These are phyloP conservation scores for Stenogyne calaminthoides DNA, from an alignment of 305 asterid species.

Conservation along the genomic window DNA sequence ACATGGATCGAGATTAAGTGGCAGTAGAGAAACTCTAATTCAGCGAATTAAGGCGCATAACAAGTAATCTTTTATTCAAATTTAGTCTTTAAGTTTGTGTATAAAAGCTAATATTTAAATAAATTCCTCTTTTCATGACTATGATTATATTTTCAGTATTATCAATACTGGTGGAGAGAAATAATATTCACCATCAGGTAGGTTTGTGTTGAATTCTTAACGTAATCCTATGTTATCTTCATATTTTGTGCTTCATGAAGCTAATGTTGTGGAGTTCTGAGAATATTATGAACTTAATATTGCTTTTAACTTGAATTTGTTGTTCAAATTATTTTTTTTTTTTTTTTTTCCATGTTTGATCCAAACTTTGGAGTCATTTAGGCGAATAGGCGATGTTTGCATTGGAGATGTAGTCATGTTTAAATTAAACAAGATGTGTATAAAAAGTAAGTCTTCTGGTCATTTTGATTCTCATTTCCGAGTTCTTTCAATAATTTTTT, in stretches of 20 bases:
- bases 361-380: too few species aligned
- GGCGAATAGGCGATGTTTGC: too few species aligned
- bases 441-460: conserved; percentile 59
- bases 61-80: conserved; percentile 44
- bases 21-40: conserved; percentile 66
- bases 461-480: not conserved
- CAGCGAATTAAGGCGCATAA: conserved; percentile 76
- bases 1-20: conserved; percentile 79
- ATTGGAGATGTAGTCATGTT: conserved; percentile 82
- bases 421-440: conserved; percentile 80
- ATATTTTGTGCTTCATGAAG: not conserved
- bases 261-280: not conserved
- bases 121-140: conserved; percentile 19
- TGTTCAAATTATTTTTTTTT: too few species aligned
- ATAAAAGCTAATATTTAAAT: not conserved
- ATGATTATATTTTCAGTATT: conserved; percentile 41
- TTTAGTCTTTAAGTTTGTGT: not conserved
- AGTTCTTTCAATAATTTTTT: too few species aligned
- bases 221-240: conserved; percentile 39
- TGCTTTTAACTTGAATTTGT: too few species aligned
- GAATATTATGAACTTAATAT: too few species aligned
- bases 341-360: too few species aligned
- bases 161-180: conserved; percentile 66
- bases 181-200: conserved; percentile 71
- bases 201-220: conserved; percentile 78